Evolutionary conservation across 768 basidiomycete genomes (phyloP), one percentile per base, ranked within the genome.

Genomic region (Xerocomus brunneocitrinus): DNA sequence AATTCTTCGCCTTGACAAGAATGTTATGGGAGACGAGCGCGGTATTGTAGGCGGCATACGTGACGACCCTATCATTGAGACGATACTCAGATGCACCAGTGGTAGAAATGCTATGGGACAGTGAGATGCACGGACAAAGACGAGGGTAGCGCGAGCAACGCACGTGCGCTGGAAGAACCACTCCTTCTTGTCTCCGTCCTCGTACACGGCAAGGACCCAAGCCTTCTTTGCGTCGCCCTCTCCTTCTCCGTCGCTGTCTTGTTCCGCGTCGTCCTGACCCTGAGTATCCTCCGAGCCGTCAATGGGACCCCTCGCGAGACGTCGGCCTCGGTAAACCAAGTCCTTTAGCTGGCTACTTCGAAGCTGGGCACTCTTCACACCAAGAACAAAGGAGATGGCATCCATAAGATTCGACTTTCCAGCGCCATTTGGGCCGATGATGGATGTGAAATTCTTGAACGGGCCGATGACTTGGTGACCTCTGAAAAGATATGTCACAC

Each of bases 401-500:
- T 99, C 97, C 97, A 98, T 98, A 52, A 98, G 83, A 69, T 99
- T 99, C 9, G 93, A 95, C 68, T 99, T 98, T 55, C 97, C 97
- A 1, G 95, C 93, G 53, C 97, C 95, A 86, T 99, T 98, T 34
- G 97, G 95, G 22, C 97, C 97, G 62, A 99, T 98, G 50, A 98
- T 80, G 10, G 92, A 95, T 0, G 95, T 95, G 72, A 99, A 99
- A 64, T 86, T 84, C 73, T 81, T 84, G 75, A 95, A 94, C 1
- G 93, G 93, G 1, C 93, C 94, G 45, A 95, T 91, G 28, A 82
- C 80, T 68, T 93, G 89, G 67, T 89, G 86, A 36, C 87, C 85
- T 54, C 87, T 87, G 62, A 6, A 35, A 31, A 52, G 28, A 50
- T 19, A 57, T 38, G 41, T 57, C 47, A 46, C 36, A 47, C 19